Evolutionary conservation across 805 yeast species (phyloP), one percentile per base, ranked within the genome.

Genomic region (Tetrapisispora iriomotensis): DNA sequence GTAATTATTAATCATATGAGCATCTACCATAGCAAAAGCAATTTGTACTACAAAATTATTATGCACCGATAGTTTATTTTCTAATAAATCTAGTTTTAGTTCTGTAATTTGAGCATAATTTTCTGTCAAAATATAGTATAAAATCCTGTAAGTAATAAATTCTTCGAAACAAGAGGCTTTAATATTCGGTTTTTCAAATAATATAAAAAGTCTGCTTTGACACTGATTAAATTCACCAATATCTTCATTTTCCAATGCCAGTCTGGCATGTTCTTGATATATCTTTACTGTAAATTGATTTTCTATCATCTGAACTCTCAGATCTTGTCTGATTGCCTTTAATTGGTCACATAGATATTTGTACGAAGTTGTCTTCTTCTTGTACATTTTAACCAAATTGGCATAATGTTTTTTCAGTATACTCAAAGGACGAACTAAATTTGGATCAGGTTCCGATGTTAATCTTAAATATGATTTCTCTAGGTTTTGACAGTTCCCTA

Each of bases 191-290:
- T 51, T 49, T 21, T 66, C 72, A 53, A 81, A 88, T 19, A 88
- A 64, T 33, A 71, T 66, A 45, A 74, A 74, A 37, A 92, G 62
- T 50, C 86, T 85, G 13, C 94, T 76, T 59, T 83, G 94, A 57
- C 97, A 92, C 58, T 90, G 96, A 63, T 92, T 92, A 58, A 83
- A 87, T 59, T 92, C 97, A 8, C 96, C 96, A 45, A 90, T 62
- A 59, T 90, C 98, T 29, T 74, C 71, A 53, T 82, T 79, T 48
- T 78, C 82, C 28, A 90, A 70, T 0, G 96, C 94, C n/a, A 88
- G 66, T 36, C 87, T 74, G 4, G 92, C 92, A 60, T 90, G 94
- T 3, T 78, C 71, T 59, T 86, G 92, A 59, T 92, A 90, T 0
- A 86, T 95, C 39, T 64, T 54, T 6, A 86, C 74, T 0, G 96